Base-by-base conservation (phyloP, 768 basidiomycete genomes). In the Phlebiopsis flavidoalba region DNA sequence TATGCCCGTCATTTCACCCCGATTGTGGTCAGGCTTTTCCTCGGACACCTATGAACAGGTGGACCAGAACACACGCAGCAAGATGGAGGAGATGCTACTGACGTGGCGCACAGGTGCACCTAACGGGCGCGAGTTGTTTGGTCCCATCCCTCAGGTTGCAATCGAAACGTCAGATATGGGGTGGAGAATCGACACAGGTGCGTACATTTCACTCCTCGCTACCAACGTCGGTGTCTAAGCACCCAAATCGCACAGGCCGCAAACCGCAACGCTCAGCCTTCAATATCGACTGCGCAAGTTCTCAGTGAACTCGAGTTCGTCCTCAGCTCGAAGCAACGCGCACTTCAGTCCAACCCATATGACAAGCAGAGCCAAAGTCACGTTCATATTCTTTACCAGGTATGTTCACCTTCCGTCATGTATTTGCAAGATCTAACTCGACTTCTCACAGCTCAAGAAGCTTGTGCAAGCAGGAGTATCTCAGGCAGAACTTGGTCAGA, bases 61-160 rank as follows among this genome's bases (percentile, higher is more conserved):
- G 65, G 95, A 97, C 70, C 85, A 85, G 54, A 75, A 74, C 46
- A 96, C 93, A 24, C 87, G 90, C 62, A 84, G 85, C 71, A 98
- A 98, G 74, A 95, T 99, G 92, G 93, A 96, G 71, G 97, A 99
- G 74, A 94, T 99, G 87, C 83, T 98, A 14, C 74, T 91, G 31
- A 96, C 97, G 6, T 99, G 97, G 97, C 82, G 95, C 45, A 89
- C 86, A 22, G 94, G 93, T 15, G 87, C 89, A 14, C 89, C 91
- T 2, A 81, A 79, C 36, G 84, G 91, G 37, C 84, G 84, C 56
- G 91, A 95, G 69, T 79, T 99, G 1, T 99, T 98, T 70, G 91
- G 94, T 47, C 74, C 83, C 31, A 83, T 83, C 2, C 82, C 91
- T 19, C 95, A 98, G 71, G 75, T 85, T 47, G 83, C 86, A 15